These are phyloP conservation scores for Jackrogersella minutella DNA, from an alignment of 495 filamentous ascomycete species.

Conservation along the genomic window DNA sequence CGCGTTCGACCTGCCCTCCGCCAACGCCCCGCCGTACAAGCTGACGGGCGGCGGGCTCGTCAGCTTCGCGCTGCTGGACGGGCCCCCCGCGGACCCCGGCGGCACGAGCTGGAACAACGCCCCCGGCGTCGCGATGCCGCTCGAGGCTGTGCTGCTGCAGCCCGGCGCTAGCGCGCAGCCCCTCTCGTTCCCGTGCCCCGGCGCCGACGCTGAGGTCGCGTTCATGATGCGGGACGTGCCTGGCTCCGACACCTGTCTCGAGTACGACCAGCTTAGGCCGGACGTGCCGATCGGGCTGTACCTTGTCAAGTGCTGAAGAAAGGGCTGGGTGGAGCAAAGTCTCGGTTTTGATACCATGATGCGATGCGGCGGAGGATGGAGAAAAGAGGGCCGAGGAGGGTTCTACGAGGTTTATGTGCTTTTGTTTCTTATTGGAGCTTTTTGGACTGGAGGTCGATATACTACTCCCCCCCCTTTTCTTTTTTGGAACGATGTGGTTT, in stretches of 20 bases:
- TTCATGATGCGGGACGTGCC: conserved; percentile 16
- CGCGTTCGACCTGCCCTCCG: conserved; percentile 68
- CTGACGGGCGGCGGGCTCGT: conserved; percentile 66
- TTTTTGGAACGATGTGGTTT: conserved; percentile 28
- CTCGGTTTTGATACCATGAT: too few relatives aligned
- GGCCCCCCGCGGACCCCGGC: conserved; percentile 36
- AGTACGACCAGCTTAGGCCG: conserved; percentile 3
- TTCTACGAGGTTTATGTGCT: neutral
- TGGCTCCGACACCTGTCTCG: conserved; percentile 13
- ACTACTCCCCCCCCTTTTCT: neutral
- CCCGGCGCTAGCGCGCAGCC: conserved; percentile 17
- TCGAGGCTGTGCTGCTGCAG: conserved; percentile 11
- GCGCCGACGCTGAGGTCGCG: conserved; percentile 14
- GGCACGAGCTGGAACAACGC: conserved; percentile 62
- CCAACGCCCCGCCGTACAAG: conserved; percentile 60
- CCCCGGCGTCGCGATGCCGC: conserved; percentile 51
- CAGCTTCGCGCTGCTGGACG: conserved; percentile 58
- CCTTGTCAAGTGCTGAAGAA: conserved; percentile 25
- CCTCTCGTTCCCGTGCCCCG: conserved; percentile 35
- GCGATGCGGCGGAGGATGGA: neutral
- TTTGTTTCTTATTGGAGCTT: neutral
- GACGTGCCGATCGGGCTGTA: conserved; percentile 23
- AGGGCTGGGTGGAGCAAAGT: too few relatives aligned
- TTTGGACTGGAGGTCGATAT: conserved; percentile 13
- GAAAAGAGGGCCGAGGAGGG: neutral